Conservation (phyloP, 495 filamentous ascomycete species). For the Cenococcum geophilum region DNA sequence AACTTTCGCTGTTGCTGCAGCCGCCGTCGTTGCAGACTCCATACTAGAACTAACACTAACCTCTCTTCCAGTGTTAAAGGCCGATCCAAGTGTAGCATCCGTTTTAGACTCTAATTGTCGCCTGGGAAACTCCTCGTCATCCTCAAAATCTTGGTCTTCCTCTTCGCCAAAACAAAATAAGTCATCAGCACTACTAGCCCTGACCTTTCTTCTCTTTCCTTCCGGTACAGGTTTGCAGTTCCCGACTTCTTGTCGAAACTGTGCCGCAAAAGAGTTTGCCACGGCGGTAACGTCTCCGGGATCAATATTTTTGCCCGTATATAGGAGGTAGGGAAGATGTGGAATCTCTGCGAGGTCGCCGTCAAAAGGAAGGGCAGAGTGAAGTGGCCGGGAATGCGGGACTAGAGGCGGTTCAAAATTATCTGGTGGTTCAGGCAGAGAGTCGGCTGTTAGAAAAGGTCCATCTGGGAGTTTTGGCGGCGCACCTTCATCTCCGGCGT, state of each 20-base stretch:
- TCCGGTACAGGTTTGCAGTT: constrained; percentile 30
- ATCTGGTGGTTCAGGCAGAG: constrained; percentile 16
- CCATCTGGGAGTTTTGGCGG: constrained; percentile 15
- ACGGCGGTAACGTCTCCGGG: neutral
- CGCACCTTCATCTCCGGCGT: constrained; percentile 1
- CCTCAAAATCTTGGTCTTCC: constrained; percentile 27
- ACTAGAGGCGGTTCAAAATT: constrained; percentile 24
- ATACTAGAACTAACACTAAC: no score
- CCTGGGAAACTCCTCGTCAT: constrained; percentile 12
- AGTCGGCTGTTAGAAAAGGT: constrained; percentile 29
- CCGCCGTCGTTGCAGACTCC: no score
- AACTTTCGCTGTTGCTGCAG: no score
- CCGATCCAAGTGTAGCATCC: neutral
- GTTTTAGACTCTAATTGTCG: neutral
- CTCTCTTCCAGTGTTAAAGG: neutral
- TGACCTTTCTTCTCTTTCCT: constrained; percentile 20
- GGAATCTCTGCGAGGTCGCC: constrained; percentile 37
- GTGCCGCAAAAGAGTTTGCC: constrained; percentile 15
- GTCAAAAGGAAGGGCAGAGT: constrained; percentile 36
- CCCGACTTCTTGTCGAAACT: constrained; percentile 33
- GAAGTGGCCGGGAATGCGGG: constrained; percentile 26
- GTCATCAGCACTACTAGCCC: constrained; percentile 28
- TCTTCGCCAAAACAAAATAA: constrained; percentile 38
- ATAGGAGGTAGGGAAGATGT: constrained; percentile 32
- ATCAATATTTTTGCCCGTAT: constrained; percentile 24